Conservation (phyloP, 805 yeast species). For the Ogataea trehaloabstinens region DNA sequence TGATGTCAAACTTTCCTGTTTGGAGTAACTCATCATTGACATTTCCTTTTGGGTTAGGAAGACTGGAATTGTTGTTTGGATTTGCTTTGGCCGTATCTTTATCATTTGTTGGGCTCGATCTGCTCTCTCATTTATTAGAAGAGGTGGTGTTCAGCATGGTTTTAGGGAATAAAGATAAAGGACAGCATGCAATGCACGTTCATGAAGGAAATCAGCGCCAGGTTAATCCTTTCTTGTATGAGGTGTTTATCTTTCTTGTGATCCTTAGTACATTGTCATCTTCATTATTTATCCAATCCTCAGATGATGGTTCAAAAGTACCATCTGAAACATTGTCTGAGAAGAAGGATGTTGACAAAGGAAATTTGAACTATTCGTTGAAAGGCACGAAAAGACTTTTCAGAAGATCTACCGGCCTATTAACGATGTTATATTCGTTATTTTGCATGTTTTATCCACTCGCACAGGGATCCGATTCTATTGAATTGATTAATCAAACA, state of each 20-base stretch:
- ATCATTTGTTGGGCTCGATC: slow-evolving; percentile 87
- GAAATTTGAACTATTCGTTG: background rate
- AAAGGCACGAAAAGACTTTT: slow-evolving; percentile 19
- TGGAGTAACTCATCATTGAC: slow-evolving; percentile 82
- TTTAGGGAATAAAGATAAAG: slow-evolving; percentile 20
- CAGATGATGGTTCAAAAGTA: background rate
- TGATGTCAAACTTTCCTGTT: slow-evolving; percentile 87
- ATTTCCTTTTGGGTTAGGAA: slow-evolving; percentile 91
- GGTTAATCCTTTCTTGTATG: slow-evolving; percentile 30
- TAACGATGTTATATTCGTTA: slow-evolving; percentile 36
- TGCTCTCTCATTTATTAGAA: slow-evolving; percentile 83
- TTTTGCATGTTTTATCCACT: slow-evolving; percentile 32
- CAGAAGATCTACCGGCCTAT: slow-evolving; percentile 41
- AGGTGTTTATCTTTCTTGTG: slow-evolving; percentile 24
- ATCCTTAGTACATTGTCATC: slow-evolving; percentile 34
- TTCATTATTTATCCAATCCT: slow-evolving; percentile 22
- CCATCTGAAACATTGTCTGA: slow-evolving; percentile 1
- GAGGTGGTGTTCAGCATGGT: slow-evolving; percentile 53
- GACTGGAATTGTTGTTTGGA: slow-evolving; percentile 83
- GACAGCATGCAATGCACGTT: slow-evolving; percentile 29
- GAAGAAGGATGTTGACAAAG: slow-evolving; percentile 15
- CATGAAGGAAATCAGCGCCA: slow-evolving; percentile 20
- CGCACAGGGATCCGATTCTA: slow-evolving; percentile 18
- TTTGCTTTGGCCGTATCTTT: slow-evolving; percentile 84
- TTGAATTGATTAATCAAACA: slow-evolving; percentile 20